These are phyloP conservation scores for Tulasnella sp. DNA, from an alignment of 768 basidiomycete species.

Conservation along the genomic window DNA sequence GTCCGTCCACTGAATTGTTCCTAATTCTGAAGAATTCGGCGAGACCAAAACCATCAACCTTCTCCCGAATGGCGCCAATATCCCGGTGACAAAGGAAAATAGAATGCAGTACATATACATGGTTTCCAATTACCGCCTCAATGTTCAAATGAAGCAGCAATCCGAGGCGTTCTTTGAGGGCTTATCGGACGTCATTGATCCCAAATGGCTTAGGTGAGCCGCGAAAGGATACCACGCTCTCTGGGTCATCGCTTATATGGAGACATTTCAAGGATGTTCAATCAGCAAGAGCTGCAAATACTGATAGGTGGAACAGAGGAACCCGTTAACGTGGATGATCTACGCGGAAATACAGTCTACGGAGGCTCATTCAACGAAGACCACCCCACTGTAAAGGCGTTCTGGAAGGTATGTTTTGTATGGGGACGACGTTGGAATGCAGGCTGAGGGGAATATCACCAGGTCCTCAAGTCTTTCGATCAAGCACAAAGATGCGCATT, in stretches of 20 bases:
- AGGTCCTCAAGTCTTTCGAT: slow-evolving; percentile 76
- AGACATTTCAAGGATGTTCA: slow-evolving; percentile 73
- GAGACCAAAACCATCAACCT: slow-evolving; percentile 71
- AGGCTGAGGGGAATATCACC: slow-evolving; percentile 15
- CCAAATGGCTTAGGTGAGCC: slow-evolving; percentile 73
- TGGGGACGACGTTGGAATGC: slow-evolving; percentile 8
- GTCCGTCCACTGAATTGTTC: not conserved
- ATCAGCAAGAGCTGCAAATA: slow-evolving; percentile 91
- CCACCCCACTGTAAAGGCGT: slow-evolving; percentile 66
- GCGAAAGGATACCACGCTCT: not conserved
- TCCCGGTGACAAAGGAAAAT: slow-evolving; percentile 85
- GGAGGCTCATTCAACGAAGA: slow-evolving; percentile 73
- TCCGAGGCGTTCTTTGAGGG: slow-evolving; percentile 82
- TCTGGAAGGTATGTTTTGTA: slow-evolving; percentile 69
- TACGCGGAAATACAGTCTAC: slow-evolving; percentile 72
- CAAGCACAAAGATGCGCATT: slow-evolving; percentile 75
- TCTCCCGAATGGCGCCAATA: slow-evolving; percentile 73
- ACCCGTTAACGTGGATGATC: slow-evolving; percentile 78
- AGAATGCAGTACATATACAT: slow-evolving; percentile 84
- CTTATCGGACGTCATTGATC: slow-evolving; percentile 85
- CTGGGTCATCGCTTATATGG: not conserved
- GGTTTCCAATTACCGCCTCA: slow-evolving; percentile 83
- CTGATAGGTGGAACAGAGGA: slow-evolving; percentile 85
- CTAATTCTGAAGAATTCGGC: slow-evolving; percentile 65
- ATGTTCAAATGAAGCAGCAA: slow-evolving; percentile 80